Conservation (phyloP, 148 eudicot genomes). For the Pharnaceum exiguum region DNA sequence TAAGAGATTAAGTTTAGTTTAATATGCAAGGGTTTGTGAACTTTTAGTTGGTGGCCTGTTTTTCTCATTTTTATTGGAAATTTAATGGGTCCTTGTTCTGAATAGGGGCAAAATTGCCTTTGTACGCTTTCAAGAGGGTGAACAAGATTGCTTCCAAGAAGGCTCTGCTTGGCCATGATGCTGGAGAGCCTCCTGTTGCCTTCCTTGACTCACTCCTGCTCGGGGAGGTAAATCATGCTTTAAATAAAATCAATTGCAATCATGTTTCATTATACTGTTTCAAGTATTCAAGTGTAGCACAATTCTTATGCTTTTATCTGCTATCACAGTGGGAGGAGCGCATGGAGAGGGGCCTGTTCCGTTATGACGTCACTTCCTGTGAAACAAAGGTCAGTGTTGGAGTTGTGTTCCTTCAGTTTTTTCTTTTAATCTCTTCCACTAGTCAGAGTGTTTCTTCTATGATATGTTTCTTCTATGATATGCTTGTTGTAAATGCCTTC, state of each 20-base stretch:
- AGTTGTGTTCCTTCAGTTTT: conserved; percentile 4
- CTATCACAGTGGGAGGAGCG: conserved; percentile 89
- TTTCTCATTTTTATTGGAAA: neutral
- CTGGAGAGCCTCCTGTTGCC: conserved; percentile 62
- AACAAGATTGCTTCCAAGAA: conserved; percentile 36
- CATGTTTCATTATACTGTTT: neutral
- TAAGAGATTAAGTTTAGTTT: neutral
- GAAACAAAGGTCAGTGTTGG: conserved; percentile 72
- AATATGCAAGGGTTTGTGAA: neutral
- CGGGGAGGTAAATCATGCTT: conserved; percentile 63
- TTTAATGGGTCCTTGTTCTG: neutral
- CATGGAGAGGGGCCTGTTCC: conserved; percentile 82
- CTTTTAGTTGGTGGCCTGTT: neutral
- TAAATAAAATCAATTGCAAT: neutral
- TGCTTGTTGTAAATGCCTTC: neutral
- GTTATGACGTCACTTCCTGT: conserved; percentile 97
- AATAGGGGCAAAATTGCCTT: conserved; percentile 67
- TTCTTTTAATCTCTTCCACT: neutral
- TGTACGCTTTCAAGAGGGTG: conserved; percentile 63
- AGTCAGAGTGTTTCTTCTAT: neutral
- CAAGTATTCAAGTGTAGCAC: neutral
- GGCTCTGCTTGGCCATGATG: conserved; percentile 26
- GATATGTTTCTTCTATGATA: neutral
- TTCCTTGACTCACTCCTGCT: conserved; percentile 88
- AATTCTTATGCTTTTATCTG: neutral